phyloP scores from a whole-genome alignment of 495 filamentous ascomycete species.

The Podospora pseudocomata region DNA sequence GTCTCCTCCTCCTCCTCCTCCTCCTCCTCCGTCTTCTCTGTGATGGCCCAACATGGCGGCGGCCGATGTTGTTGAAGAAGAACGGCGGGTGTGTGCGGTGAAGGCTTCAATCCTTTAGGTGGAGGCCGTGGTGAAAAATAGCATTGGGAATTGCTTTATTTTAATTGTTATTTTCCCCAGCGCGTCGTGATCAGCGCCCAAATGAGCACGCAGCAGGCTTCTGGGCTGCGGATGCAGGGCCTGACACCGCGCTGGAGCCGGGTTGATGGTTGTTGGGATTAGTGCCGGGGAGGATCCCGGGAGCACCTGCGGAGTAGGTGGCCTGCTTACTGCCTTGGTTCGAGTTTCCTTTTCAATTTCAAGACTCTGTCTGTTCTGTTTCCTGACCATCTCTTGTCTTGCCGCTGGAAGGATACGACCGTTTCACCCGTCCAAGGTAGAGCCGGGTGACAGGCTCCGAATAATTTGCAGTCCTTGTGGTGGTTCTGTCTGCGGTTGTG shows the following conservation, averaged over 20 bases:
- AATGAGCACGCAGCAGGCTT: conserved; percentile 17
- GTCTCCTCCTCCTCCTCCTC: background rate
- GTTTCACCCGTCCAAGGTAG: background rate
- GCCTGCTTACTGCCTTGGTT: background rate
- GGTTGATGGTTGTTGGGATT: conserved; percentile 18
- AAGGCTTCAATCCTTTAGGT: conserved; percentile 10
- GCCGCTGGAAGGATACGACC: background rate
- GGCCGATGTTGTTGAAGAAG: conserved; percentile 8
- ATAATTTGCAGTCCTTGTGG: background rate
- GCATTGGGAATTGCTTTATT: conserved; percentile 19
- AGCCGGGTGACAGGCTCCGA: background rate
- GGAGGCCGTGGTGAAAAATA: conserved; percentile 15
- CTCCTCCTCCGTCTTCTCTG: conserved; percentile 16
- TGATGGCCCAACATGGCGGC: conserved; percentile 17
- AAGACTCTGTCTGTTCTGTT: background rate
- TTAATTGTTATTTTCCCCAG: conserved; percentile 24
- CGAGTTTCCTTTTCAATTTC: background rate
- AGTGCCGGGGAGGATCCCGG: conserved; percentile 26
- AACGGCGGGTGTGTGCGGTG: background rate
- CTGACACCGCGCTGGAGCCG: conserved; percentile 23
- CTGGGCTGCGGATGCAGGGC: conserved; percentile 19
- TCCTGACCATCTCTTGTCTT: background rate
- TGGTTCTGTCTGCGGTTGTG: too few species aligned
- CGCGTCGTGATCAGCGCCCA: conserved; percentile 22
- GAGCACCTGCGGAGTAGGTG: background rate